Evolutionary conservation across 2,329 filamentous ascomycete genomes (phyloP), one percentile per base, ranked within the genome.

Genomic region (Pseudogymnoascus sp.): DNA sequence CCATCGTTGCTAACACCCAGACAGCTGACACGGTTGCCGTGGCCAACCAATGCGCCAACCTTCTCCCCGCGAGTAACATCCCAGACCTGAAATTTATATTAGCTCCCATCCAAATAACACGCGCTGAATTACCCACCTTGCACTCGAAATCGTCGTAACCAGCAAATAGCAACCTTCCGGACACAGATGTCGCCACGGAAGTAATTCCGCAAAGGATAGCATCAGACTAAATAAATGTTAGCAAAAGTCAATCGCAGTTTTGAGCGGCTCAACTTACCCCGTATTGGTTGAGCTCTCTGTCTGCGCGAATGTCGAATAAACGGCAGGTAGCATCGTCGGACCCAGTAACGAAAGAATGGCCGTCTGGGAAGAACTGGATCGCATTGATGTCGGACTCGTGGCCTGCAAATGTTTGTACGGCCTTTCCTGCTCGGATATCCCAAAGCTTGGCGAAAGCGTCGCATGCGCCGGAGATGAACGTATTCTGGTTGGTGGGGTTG

Each of bases 381-480:
- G 95, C 95, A 77, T 99, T 99, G 82, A 99, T 99, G 75, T 99
- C 95, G 51, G 93, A 97, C 79, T 98, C 95, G 79, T 98, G 95
- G 28, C 95, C 95, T 62, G 95, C 93, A 77, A 99, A 99, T 1
- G 95, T 99, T 82, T 99, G 95, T 62, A 96, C 93, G 69, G 95
- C 96, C 83, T 97, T 97, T 74, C 96, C 93, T 69, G 95, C 93
- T 75, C 95, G 90, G 71, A 98, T 96, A 80, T 99, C 95, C 95
- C 95, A 99, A 64, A 99, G 81, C 80, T 99, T 99, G 65, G 95
- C 95, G 75, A 98, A 99, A 14, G 93, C 93, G 77, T 99, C 95
- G 79, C 95, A 99, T 72, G 95, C 95, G 76, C 95, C 95, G n/a
- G 95, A 98, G 68, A 98, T 95, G 76, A 99, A 99, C 68, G 96